Percentiles rank a stretch among this genome's conserved stretches.
Conservation (phyloP, 2,329 filamentous ascomycete species). For the Arthrobotrys pseudoclavata region DNA sequence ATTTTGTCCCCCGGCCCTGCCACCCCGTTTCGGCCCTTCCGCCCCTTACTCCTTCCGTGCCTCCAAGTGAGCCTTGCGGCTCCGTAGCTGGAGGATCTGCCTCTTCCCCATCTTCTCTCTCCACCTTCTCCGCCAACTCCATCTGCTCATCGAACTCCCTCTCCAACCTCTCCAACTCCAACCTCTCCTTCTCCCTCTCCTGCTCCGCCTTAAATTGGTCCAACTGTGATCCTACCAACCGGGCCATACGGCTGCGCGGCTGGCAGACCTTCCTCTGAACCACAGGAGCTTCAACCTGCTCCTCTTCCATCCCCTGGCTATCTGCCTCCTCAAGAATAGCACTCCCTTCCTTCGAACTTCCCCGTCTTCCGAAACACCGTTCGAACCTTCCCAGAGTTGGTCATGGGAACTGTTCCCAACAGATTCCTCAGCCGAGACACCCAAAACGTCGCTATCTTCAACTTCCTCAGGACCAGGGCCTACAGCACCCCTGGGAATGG, state of each 20-base stretch:
- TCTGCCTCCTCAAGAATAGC: slow-evolving; percentile 19
- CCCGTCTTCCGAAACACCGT: slow-evolving; percentile 4
- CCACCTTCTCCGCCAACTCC: background rate
- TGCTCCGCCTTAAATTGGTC: background rate
- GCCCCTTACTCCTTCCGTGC: slow-evolving; percentile 62
- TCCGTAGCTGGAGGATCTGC: background rate
- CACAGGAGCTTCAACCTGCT: too few relatives aligned
- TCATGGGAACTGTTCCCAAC: background rate
- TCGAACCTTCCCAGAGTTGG: slow-evolving; percentile 12
- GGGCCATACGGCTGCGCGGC: background rate
- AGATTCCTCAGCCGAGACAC: background rate
- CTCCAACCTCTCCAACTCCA: background rate
- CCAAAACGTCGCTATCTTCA: slow-evolving; percentile 4
- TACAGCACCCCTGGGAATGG: slow-evolving; percentile 17
- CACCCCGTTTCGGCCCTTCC: slow-evolving; percentile 65
- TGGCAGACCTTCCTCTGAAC: background rate
- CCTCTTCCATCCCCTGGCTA: slow-evolving; percentile 11
- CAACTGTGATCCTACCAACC: background rate
- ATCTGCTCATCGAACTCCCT: background rate
- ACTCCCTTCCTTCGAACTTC: slow-evolving; percentile 10
- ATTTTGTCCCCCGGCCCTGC: slow-evolving; percentile 63
- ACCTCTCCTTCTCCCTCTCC: background rate
- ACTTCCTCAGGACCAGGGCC: slow-evolving; percentile 2
- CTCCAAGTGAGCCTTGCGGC: slow-evolving; percentile 1
- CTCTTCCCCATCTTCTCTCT: background rate